A percentile compares a stretch with the other conserved stretches of the same genome.
Evolutionary conservation across 2,329 filamentous ascomycete species (phyloP).

Genomic region (Colletotrichum tabaci): DNA sequence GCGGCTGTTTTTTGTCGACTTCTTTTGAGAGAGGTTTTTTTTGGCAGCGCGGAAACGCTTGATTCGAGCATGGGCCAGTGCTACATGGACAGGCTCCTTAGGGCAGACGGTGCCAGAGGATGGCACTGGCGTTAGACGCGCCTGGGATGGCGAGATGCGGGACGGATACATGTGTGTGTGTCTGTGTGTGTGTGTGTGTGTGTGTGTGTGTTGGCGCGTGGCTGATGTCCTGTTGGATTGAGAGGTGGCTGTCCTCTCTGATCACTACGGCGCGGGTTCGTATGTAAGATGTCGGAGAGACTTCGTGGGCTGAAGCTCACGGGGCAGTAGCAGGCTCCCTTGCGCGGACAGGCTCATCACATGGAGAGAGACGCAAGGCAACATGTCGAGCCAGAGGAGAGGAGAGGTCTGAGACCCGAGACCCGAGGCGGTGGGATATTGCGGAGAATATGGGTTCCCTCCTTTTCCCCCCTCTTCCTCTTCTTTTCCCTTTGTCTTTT

Average conservation of each 20-base stretch:
- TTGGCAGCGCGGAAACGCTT: neutral
- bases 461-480: too few species aligned
- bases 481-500: neutral
- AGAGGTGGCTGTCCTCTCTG: neutral
- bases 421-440: neutral
- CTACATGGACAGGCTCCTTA: neutral
- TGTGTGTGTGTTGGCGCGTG: neutral
- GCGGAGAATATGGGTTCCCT: neutral
- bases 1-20: too few species aligned
- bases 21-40: too few species aligned
- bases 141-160: slow-evolving; percentile 19
- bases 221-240: neutral
- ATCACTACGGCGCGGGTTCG: too few species aligned
- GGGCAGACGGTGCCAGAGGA: too few species aligned
- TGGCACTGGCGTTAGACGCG: slow-evolving; percentile 19
- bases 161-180: too few species aligned
- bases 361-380: neutral
- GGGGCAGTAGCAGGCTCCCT: neutral
- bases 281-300: too few species aligned
- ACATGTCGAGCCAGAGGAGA: neutral
- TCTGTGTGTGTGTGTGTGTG: neutral
- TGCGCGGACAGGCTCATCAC: neutral
- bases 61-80: neutral
- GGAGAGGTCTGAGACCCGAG: neutral
- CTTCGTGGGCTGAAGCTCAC: too few species aligned